A percentile compares a stretch with the other conserved stretches of the same genome.
These are phyloP conservation scores for Colletotrichum sidae DNA, from an alignment of 2,329 filamentous ascomycete genomes.

Conservation along the genomic window DNA sequence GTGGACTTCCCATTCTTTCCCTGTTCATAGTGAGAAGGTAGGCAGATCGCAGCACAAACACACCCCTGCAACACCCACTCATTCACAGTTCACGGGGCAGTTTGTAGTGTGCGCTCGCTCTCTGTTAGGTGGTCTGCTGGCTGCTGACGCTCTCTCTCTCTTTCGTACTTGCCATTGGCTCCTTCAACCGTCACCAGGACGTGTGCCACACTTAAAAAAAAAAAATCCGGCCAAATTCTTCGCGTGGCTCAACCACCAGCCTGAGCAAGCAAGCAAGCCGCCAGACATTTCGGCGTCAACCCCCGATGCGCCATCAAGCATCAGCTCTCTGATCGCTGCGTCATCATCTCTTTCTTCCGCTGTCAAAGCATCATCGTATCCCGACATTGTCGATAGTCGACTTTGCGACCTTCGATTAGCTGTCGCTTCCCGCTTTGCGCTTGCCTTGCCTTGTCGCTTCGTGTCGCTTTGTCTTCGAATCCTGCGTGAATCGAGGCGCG, in stretches of 20 bases:
- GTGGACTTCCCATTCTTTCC: too few species aligned
- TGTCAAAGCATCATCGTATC: conserved; percentile 3
- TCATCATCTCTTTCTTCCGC: conserved; percentile 12
- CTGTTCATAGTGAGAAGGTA: too few species aligned
- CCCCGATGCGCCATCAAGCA: conserved; percentile 33
- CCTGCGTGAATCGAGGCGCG: conserved; percentile 34
- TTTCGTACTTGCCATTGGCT: conserved; percentile 20
- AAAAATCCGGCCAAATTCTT: conserved; percentile 36
- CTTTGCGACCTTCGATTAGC: conserved; percentile 1
- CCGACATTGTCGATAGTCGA: not conserved
- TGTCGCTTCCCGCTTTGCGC: conserved; percentile 26
- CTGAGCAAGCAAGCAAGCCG: conserved; percentile 12
- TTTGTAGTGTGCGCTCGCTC: too few species aligned
- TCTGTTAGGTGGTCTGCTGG: conserved; percentile 13
- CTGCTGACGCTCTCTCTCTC: not conserved
- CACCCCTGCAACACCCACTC: too few species aligned
- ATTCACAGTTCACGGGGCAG: too few species aligned
- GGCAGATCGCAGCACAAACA: too few species aligned
- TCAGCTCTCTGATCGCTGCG: conserved; percentile 36
- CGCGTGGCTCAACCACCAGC: conserved; percentile 8
- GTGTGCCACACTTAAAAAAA: conserved; percentile 32
- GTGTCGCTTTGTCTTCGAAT: conserved; percentile 28
- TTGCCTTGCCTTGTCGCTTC: conserved; percentile 12
- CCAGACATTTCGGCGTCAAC: conserved; percentile 13
- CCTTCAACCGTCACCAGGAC: conserved; percentile 26